Conservation (phyloP, 1,284 basidiomycete species). For the Moesziomyces sp. region DNA sequence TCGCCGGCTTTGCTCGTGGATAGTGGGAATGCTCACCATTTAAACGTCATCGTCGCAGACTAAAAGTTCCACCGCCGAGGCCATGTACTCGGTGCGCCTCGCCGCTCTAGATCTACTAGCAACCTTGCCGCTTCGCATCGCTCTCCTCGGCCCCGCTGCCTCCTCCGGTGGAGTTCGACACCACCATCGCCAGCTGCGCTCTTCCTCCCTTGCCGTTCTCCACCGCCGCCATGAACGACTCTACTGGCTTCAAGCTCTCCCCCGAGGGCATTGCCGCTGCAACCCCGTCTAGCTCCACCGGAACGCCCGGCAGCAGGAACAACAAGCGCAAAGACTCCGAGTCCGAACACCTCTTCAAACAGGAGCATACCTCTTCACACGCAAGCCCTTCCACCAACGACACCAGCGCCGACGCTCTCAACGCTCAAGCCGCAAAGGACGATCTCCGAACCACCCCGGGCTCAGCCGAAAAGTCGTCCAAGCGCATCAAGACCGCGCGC, state of each 20-base stretch:
- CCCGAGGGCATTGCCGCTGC: conserved; percentile 6
- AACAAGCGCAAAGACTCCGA: conserved; percentile 42
- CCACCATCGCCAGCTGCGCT: too few species aligned
- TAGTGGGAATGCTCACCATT: background rate
- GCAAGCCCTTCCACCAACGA: conserved; percentile 30
- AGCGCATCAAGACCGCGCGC: conserved; percentile 87
- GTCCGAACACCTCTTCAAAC: conserved; percentile 23
- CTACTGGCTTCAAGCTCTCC: background rate
- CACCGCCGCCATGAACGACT: conserved; percentile 18
- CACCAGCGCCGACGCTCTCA: conserved; percentile 9
- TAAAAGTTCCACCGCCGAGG: background rate
- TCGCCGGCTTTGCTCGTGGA: background rate
- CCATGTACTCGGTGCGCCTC: background rate
- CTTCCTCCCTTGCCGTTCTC: background rate
- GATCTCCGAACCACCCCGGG: conserved; percentile 13
- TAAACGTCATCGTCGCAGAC: background rate
- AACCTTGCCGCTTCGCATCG: background rate
- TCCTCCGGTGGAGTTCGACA: background rate
- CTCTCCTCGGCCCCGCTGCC: background rate
- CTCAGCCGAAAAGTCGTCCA: conserved; percentile 67
- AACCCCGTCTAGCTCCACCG: conserved; percentile 34
- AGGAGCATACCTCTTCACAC: conserved; percentile 11
- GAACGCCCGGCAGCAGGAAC: conserved; percentile 31
- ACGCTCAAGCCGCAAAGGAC: conserved; percentile 16
- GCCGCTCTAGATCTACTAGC: background rate